Conservation (phyloP, 2,329 filamentous ascomycete species). For the Hymenoscyphus linearis region DNA sequence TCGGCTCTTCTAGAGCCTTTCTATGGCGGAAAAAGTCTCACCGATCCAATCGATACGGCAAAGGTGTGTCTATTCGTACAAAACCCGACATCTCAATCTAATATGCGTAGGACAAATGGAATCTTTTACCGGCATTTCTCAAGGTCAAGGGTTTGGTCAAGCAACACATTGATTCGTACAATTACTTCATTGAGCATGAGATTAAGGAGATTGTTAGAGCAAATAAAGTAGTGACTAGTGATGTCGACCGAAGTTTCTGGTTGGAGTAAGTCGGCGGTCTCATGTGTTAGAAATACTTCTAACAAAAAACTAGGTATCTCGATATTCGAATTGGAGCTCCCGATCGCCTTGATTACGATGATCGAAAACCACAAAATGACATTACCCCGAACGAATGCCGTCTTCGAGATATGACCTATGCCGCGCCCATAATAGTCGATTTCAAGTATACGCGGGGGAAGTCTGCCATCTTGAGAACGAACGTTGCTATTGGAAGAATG, state of each 20-base stretch:
- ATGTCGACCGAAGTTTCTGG: slow-evolving; percentile 89
- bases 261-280: slow-evolving; percentile 53
- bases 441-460: slow-evolving; percentile 84
- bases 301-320: slow-evolving; percentile 48
- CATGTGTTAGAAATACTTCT: not conserved
- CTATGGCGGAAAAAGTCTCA: slow-evolving; percentile 62
- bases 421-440: slow-evolving; percentile 88
- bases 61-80: slow-evolving; percentile 26
- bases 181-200: slow-evolving; percentile 95
- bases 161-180: slow-evolving; percentile 86
- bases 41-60: slow-evolving; percentile 64
- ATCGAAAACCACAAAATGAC: slow-evolving; percentile 62
- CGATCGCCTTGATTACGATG: slow-evolving; percentile 70
- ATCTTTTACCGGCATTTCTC: slow-evolving; percentile 91
- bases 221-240: slow-evolving; percentile 82
- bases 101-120: slow-evolving; percentile 82
- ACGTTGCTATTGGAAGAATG: slow-evolving; percentile 80
- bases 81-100: slow-evolving; percentile 6
- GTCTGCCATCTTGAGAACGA: slow-evolving; percentile 66
- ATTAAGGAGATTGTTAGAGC: slow-evolving; percentile 95
- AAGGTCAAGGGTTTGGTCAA: slow-evolving; percentile 96
- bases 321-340: slow-evolving; percentile 85
- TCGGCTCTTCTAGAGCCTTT: slow-evolving; percentile 64
- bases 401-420: slow-evolving; percentile 95
- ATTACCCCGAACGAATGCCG: slow-evolving; percentile 96